Base-by-base conservation (phyloP, 441 rosid species). In the Gossypium schwendimanii region DNA sequence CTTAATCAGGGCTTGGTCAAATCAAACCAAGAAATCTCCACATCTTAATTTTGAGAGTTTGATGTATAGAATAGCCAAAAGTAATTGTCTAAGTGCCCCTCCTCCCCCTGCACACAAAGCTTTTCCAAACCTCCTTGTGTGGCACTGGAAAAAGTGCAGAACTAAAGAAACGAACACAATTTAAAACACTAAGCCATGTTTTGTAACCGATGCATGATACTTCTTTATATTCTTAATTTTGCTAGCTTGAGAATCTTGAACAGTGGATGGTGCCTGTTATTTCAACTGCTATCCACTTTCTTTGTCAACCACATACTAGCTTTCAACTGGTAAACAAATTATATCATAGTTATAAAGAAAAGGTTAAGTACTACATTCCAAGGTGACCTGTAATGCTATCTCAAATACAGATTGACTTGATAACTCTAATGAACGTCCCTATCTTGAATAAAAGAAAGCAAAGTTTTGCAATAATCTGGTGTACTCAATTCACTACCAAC, bases 131-230 rank as follows among this genome's bases (percentile, higher is more conserved):
- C 66, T 31, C 66, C 47, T 62, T 15, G 24, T 8, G 11, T 62
- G 24, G 47, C 20, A 33, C 66, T 36, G 20, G 21, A 39, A 36
- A 23, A 9, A 23, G 11, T 58, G 18, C 63, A 24, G 36, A 58
- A 58, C 14, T 58, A 18, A 31, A 58, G 63, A 24, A 58, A 58
- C 26, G 11, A 20, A 20, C 20, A 54, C 24, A 20, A 24, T 54
- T 54, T 54, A 54, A 54, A 54, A 20, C 26, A 54, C 63, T 24
- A 58, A 58, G 15, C 63, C 63, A 58, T 58, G 63, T 58, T 58
- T 12, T 12, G 3, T 24, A 58, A 24, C 28, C 14, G 9, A 58
- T 24, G 39, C 17, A 58, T 58, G 63, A 58, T 58, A 24, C 57
- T 24, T 58, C 63, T 24, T 24, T 58, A 6, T 2, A 58, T 58